These are phyloP conservation scores for Terfezia claveryi DNA, from an alignment of 495 filamentous ascomycete genomes.

Conservation along the genomic window DNA sequence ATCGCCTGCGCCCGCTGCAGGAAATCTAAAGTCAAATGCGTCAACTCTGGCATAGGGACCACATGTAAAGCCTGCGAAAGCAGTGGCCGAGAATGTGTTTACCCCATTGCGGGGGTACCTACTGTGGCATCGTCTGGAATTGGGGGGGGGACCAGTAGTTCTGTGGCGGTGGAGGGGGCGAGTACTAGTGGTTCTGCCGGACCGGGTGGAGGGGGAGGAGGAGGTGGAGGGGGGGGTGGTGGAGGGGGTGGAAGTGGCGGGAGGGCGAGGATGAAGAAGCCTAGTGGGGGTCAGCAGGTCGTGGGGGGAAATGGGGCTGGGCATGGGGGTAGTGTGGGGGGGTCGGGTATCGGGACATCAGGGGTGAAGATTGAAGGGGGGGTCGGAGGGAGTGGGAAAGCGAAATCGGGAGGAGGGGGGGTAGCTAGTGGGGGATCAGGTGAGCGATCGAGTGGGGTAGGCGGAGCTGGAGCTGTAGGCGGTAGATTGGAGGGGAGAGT, in stretches of 20 bases:
- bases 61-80: constrained; percentile 59
- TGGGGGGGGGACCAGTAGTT: constrained; percentile 29
- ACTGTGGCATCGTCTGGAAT: constrained; percentile 13
- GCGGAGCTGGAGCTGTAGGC: constrained; percentile 22
- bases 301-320: neutral
- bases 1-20: constrained; percentile 19
- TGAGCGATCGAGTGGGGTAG: neutral
- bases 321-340: neutral
- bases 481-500: constrained; percentile 20
- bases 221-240: neutral
- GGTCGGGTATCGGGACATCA: neutral
- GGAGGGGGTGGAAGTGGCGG: neutral
- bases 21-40: constrained; percentile 26
- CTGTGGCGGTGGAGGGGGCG: constrained; percentile 34
- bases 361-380: constrained; percentile 19
- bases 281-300: neutral
- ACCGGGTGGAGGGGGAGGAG: neutral
- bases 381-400: constrained; percentile 33
- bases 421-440: constrained; percentile 22
- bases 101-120: constrained; percentile 25
- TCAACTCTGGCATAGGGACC: constrained; percentile 53
- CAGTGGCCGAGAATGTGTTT: constrained; percentile 54
- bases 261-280: neutral
- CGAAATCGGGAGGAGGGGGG: constrained; percentile 25
- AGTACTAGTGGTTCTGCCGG: constrained; percentile 25